phyloP scores from a whole-genome alignment of 495 filamentous ascomycete species.

The Penicillium arizonense region DNA sequence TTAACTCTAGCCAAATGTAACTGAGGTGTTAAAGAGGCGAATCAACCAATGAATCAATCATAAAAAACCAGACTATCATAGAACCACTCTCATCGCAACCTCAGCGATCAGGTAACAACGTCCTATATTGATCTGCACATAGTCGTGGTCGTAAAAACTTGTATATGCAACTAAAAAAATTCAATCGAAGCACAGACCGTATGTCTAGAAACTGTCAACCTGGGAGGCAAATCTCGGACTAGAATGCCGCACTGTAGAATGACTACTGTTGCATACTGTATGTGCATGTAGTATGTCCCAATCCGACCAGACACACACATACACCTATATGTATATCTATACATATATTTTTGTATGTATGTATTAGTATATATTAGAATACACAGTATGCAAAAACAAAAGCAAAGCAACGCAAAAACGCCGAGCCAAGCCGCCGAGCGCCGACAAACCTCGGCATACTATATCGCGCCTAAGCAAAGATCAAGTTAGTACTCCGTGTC shows the following conservation, averaged over 20 bases:
- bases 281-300: neutral
- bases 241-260: neutral
- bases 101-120: neutral
- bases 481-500: neutral
- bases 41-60: neutral
- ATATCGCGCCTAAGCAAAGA: neutral
- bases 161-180: neutral
- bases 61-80: neutral
- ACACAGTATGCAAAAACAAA: neutral
- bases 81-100: neutral
- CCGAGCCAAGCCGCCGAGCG: neutral
- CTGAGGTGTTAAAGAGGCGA: neutral
- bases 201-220: neutral
- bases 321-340: neutral
- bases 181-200: constrained; percentile 1
- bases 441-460: neutral
- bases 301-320: neutral
- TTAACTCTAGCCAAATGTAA: neutral
- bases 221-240: too few relatives aligned
- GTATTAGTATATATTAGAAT: too few relatives aligned
- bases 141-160: neutral
- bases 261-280: neutral
- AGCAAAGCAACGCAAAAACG: neutral
- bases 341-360: too few relatives aligned
- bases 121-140: too few relatives aligned